Base-by-base conservation (phyloP, 2,329 filamentous ascomycete species). In the Aspergillus sp. region DNA sequence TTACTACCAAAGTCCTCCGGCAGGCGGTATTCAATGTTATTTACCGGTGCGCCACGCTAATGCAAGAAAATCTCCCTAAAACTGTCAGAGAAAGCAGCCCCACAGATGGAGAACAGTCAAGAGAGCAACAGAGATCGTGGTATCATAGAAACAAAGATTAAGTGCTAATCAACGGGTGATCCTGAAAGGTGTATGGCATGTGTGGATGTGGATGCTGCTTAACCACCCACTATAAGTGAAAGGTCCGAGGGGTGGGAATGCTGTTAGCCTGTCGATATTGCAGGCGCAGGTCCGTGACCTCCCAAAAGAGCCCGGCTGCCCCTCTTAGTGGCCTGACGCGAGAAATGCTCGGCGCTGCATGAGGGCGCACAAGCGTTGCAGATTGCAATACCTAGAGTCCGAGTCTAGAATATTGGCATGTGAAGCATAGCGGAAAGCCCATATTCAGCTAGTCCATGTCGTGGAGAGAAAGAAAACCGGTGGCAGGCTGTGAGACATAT, bases 21-120 rank as follows among this genome's bases (percentile, higher is more conserved):
- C 2, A 36, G 41, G 22, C 41, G 11, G n/a, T 43, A 12, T 43
- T 43, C 17, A 11, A 11, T 17, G 17, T 43, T 36, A 45, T 34
- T 44, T 52, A 22, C 44, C 53, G 12, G 18, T 47, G 41, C 56
- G 52, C 56, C 56, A 47, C 47, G 56, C 56, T 58, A 56, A 56
- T 58, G 52, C 48, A 52, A 56, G 30, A 36, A 56, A 41, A 43
- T 7, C 20, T n/a, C 26, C 32, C 30, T 17, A 54, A 47, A 38
- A 20, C n/a, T 20, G 30, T 15, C 11, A 39, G 15, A 24, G 3
- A n/a, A 36, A 15, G 17, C 5, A 11, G 22, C 5, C n/a, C 32
- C 17, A 39, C 8, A 15, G n/a, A 48, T n/a, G 17, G 45, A 36
- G 7, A 17, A 30, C 26, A 9, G 26, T 30, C 8, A 11, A 18